phyloP scores from a whole-genome alignment of 2,329 filamentous ascomycete species.

The Plectosphaerella cucumerina region DNA sequence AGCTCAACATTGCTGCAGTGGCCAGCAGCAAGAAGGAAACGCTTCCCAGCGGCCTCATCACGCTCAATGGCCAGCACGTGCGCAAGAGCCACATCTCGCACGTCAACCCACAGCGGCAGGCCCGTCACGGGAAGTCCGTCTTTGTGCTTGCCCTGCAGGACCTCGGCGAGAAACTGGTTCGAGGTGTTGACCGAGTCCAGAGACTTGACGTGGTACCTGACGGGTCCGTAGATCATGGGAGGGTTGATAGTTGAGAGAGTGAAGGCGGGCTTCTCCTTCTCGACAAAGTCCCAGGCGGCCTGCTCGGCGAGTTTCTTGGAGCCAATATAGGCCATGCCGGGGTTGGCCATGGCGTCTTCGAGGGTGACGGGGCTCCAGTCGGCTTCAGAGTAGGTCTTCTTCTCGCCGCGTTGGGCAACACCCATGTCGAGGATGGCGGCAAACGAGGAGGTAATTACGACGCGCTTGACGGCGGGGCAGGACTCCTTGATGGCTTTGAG shows the following conservation, averaged over 20 bases:
- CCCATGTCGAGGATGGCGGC: constrained; percentile 36
- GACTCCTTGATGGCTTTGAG: constrained; percentile 40
- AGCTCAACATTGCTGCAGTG: constrained; percentile 16
- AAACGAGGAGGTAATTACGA: constrained; percentile 48
- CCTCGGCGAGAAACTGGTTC: constrained; percentile 18
- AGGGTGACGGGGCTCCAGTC: background rate
- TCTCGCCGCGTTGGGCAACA: no score
- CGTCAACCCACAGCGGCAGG: constrained; percentile 18
- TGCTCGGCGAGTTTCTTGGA: constrained; percentile 20
- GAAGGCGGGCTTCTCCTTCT: constrained; percentile 18
- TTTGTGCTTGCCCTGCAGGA: constrained; percentile 23
- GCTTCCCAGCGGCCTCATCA: constrained; percentile 16
- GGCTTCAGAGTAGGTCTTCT: background rate
- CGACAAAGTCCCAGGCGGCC: constrained; percentile 22
- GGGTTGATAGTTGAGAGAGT: constrained; percentile 19
- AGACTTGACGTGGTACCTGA: constrained; percentile 2
- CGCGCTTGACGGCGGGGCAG: constrained; percentile 26
- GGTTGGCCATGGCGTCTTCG: background rate
- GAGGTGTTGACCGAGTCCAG: constrained; percentile 18
- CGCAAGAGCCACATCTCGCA: constrained; percentile 21
- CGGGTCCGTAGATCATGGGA: constrained; percentile 9
- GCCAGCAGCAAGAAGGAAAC: constrained; percentile 20
- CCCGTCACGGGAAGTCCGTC: constrained; percentile 11
- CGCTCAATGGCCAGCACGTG: constrained; percentile 20
- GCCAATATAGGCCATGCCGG: constrained; percentile 17